A percentile compares a stretch with the other conserved stretches of the same genome.
These are phyloP conservation scores for Magnusiomyces tetraspermus DNA, from an alignment of 1,139 yeast genomes.

Conservation along the genomic window DNA sequence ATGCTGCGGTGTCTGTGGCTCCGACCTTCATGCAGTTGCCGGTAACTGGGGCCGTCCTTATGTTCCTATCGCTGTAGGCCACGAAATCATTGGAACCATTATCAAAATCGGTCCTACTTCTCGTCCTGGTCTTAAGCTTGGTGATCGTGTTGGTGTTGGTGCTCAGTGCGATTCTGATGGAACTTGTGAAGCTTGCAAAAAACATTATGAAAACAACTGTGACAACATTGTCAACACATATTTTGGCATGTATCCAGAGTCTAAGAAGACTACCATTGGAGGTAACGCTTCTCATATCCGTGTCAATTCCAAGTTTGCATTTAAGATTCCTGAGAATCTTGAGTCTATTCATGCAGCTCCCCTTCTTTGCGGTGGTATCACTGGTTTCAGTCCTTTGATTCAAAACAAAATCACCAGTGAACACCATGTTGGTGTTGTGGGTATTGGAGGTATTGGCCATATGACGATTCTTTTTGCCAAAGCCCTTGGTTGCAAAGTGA, in stretches of 20 bases:
- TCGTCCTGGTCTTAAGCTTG: constrained; percentile 37
- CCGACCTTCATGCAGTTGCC: constrained; percentile 42
- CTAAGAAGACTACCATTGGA: constrained; percentile 39
- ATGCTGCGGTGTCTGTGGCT: constrained; percentile 56
- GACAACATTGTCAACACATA: constrained; percentile 38
- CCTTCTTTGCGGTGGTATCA: constrained; percentile 58
- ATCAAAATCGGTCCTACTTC: constrained; percentile 37
- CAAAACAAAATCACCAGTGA: constrained; percentile 44
- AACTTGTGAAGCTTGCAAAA: constrained; percentile 40
- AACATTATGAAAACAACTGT: constrained; percentile 46
- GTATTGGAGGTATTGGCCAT: constrained; percentile 52
- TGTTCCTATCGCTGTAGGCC: constrained; percentile 37
- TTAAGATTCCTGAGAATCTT: constrained; percentile 49
- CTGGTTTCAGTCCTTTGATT: constrained; percentile 49
- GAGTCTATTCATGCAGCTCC: constrained; percentile 47
- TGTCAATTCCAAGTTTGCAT: constrained; percentile 44
- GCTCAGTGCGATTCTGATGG: constrained; percentile 44
- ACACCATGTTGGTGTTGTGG: constrained; percentile 42
- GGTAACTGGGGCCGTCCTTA: constrained; percentile 35
- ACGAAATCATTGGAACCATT: constrained; percentile 51
- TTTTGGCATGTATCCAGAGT: constrained; percentile 18
- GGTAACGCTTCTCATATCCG: constrained; percentile 53
- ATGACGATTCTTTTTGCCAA: constrained; percentile 45
- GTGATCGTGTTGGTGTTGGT: constrained; percentile 58
- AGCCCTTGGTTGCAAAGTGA: constrained; percentile 46